Evolutionary conservation across 208 protist genomes (phyloP).

Genomic region (Dictyostelium gargantuum): DNA sequence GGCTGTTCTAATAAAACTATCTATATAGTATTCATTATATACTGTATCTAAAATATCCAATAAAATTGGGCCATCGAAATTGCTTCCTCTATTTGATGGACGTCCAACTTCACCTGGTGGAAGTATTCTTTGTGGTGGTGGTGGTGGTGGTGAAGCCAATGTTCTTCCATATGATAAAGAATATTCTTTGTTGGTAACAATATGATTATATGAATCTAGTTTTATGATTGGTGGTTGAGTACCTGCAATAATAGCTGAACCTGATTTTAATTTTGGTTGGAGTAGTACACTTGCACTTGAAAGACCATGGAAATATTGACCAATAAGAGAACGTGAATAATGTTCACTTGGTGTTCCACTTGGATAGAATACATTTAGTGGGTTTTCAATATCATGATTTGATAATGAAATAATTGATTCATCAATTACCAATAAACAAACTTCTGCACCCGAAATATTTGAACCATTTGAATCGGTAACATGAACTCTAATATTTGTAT

Average conservation of each 20-base stretch:
- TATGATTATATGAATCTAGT: neutral
- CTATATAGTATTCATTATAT: slow-evolving; percentile 79
- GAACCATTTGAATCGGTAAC: neutral
- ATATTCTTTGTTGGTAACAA: neutral
- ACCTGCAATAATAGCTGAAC: neutral
- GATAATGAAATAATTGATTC: slow-evolving; percentile 52
- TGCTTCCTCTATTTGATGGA: neutral
- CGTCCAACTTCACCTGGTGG: neutral
- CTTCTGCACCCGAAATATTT: slow-evolving; percentile 30
- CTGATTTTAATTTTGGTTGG: neutral
- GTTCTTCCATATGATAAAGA: no score
- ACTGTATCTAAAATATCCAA: slow-evolving; percentile 89
- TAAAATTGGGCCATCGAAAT: neutral
- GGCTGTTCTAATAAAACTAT: slow-evolving; percentile 48
- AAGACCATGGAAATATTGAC: neutral
- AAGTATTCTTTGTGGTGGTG: neutral
- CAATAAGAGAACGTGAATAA: neutral
- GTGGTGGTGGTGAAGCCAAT: neutral
- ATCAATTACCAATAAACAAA: slow-evolving; percentile 62
- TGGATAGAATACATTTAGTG: slow-evolving; percentile 48
- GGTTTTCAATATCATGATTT: slow-evolving; percentile 22
- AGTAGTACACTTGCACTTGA: neutral
- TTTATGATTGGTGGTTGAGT: neutral
- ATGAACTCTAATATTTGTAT: slow-evolving; percentile 44
- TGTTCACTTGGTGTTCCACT: neutral